Evolutionary conservation across 225 moss, liverwort and hornwort species (phyloP).

Genomic region (Sphagnum contortum): DNA sequence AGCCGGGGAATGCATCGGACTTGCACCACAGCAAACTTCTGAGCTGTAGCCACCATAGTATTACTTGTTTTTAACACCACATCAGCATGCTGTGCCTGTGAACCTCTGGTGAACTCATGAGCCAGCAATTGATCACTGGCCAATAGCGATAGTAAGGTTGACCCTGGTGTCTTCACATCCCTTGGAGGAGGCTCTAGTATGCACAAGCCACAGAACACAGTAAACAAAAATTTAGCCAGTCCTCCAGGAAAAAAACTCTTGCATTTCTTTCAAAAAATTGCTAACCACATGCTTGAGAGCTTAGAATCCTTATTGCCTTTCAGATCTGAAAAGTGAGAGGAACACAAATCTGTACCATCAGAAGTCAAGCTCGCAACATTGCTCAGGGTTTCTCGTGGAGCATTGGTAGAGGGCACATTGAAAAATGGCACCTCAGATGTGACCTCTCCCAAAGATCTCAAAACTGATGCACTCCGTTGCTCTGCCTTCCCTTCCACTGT

Average conservation of each 20-base stretch:
- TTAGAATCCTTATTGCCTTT: too few species aligned
- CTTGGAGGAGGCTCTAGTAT: constrained; percentile 42
- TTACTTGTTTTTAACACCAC: constrained; percentile 42
- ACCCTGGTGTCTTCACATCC: constrained; percentile 32
- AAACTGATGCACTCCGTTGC: constrained; percentile 50
- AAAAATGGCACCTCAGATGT: constrained; percentile 54
- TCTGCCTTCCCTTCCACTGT: constrained; percentile 81
- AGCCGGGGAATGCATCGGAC: constrained; percentile 69
- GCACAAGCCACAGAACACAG: constrained; percentile 7
- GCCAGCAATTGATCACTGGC: constrained; percentile 74
- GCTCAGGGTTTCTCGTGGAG: constrained; percentile 31
- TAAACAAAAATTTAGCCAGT: too few species aligned
- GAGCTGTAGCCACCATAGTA: constrained; percentile 72
- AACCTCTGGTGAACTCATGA: constrained; percentile 60
- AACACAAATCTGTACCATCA: constrained; percentile 27
- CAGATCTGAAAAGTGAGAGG: background rate
- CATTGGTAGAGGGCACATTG: constrained; percentile 43
- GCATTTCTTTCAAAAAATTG: too few species aligned
- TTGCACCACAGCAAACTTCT: constrained; percentile 68
- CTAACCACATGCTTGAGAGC: too few species aligned
- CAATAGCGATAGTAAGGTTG: constrained; percentile 70
- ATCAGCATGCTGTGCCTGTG: constrained; percentile 38
- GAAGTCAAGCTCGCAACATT: constrained; percentile 29
- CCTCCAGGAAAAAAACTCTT: too few species aligned
- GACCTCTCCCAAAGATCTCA: constrained; percentile 36